Base-by-base conservation (phyloP, 768 basidiomycete species). In the Rhizopogon sp. region DNA sequence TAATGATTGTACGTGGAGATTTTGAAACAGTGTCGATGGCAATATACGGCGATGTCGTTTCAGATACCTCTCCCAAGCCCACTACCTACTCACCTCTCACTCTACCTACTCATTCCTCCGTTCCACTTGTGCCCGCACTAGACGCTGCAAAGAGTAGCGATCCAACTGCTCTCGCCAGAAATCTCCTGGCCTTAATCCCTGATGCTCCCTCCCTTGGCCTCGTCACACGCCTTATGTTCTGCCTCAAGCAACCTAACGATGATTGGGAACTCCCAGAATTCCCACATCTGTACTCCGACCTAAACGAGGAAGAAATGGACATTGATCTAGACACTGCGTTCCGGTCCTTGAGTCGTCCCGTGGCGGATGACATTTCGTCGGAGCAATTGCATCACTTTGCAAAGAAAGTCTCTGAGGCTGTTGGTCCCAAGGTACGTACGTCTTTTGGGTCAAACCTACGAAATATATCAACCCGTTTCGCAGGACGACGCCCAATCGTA, bases 1-100 rank as follows among this genome's bases (percentile, higher is more conserved):
- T 92, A 31, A 84, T 93, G 79, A 87, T 92, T 55, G 76, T 93
- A 58, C 85, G 84, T 62, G 90, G 90, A n/a, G 73, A 79, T 37
- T 91, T 90, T 66, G 71, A 80, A 47, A 74, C 72, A 55, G 71
- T 88, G 17, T 88, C 88, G 11, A 71, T 88, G 61, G 85, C 87
- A 50, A 74, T 79, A 56, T 79, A 79, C 50, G 79, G 79, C 20
- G 79, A 88, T 33, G 62, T 81, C 13, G 75, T 82, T 16, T 69
- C 77, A 11, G 84, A 87, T 35, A 54, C 66, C 3, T 60, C 71
- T 7, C 61, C 67, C 3, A 53, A 76, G 7, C 66, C 66, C 10
- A 58, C 69, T 2, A 63, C 67, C 11, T 81, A 82, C 64, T 70
- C 77, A 55, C 74, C 81, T 16, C 71, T 61, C 29, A 50, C 66